Percentiles rank a stretch among this genome's conserved stretches.
phyloP scores from a whole-genome alignment of 495 filamentous ascomycete genomes.

The Penicillium bovifimosum region DNA sequence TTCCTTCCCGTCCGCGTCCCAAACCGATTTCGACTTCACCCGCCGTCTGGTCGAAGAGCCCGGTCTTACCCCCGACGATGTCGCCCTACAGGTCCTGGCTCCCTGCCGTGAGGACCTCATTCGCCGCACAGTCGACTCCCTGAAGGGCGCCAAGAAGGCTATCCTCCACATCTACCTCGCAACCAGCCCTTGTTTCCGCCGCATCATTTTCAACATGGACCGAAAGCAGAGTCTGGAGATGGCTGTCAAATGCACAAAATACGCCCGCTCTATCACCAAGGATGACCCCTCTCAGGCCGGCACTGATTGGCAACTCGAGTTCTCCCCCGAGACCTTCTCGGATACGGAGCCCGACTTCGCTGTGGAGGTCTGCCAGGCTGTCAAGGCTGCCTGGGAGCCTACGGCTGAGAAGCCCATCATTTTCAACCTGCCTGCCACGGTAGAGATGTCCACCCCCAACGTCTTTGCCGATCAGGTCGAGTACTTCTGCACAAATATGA shows the following conservation, averaged over 20 bases:
- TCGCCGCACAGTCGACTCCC: conserved; percentile 78
- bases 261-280: conserved; percentile 87
- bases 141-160: conserved; percentile 91
- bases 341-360: conserved; percentile 83
- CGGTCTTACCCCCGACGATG: conserved; percentile 82
- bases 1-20: conserved; percentile 88
- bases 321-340: conserved; percentile 94
- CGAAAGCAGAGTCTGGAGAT: conserved; percentile 76
- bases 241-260: conserved; percentile 81
- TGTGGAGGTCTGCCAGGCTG: conserved; percentile 82
- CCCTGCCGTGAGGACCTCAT: conserved; percentile 94
- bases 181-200: conserved; percentile 87
- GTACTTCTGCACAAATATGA: conserved; percentile 82
- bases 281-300: conserved; percentile 68
- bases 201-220: conserved; percentile 81
- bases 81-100: conserved; percentile 91
- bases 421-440: conserved; percentile 95
- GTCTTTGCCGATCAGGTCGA: conserved; percentile 96
- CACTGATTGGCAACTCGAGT: conserved; percentile 93
- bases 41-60: conserved; percentile 81
- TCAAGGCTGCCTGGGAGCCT: conserved; percentile 93
- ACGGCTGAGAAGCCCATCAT: conserved; percentile 79
- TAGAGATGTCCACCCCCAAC: conserved; percentile 94
- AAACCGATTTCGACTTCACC: conserved; percentile 95
- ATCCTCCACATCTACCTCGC: conserved; percentile 95